phyloP scores from a whole-genome alignment of 345 rosid genomes.

The Camelina sativa region DNA sequence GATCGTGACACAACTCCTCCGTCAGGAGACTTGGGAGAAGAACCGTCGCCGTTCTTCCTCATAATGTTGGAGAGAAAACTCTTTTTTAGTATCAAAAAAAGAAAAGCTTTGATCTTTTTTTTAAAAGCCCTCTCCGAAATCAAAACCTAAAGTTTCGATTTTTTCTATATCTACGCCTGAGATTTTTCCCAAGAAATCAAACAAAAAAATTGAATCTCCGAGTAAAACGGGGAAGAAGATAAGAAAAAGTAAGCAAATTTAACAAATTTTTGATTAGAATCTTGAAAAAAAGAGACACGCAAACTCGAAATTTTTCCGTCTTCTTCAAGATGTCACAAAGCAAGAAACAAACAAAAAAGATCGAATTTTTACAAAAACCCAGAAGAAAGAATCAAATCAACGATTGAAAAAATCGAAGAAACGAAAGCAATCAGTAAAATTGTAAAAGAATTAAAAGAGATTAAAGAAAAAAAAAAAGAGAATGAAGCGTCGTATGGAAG shows the following conservation, averaged over 20 bases:
- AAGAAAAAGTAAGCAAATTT: slow-evolving; percentile 4
- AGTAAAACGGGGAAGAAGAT: slow-evolving; percentile 5
- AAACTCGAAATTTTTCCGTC: slow-evolving; percentile 23
- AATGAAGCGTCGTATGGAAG: background rate
- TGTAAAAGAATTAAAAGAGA: slow-evolving; percentile 6
- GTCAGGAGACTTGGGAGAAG: slow-evolving; percentile 46
- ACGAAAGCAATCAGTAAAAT: slow-evolving; percentile 16
- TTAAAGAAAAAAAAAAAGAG: background rate
- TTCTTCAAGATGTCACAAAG: slow-evolving; percentile 28
- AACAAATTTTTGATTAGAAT: slow-evolving; percentile 34
- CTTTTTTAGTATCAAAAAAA: slow-evolving; percentile 22
- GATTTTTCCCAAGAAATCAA: slow-evolving; percentile 15
- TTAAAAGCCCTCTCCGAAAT: slow-evolving; percentile 13
- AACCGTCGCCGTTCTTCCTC: slow-evolving; percentile 70
- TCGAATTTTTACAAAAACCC: slow-evolving; percentile 24
- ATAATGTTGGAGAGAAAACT: slow-evolving; percentile 36
- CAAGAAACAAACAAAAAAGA: slow-evolving; percentile 21
- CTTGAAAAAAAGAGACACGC: slow-evolving; percentile 36
- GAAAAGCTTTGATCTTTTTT: slow-evolving; percentile 19
- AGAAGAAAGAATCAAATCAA: slow-evolving; percentile 25
- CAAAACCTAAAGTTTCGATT: background rate
- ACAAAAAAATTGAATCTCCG: slow-evolving; percentile 25
- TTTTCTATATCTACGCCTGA: slow-evolving; percentile 4
- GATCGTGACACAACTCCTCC: slow-evolving; percentile 56
- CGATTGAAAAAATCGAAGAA: slow-evolving; percentile 19